These are phyloP conservation scores for Leucocoprinus birnbaumii DNA, from an alignment of 768 basidiomycete genomes.

Conservation along the genomic window DNA sequence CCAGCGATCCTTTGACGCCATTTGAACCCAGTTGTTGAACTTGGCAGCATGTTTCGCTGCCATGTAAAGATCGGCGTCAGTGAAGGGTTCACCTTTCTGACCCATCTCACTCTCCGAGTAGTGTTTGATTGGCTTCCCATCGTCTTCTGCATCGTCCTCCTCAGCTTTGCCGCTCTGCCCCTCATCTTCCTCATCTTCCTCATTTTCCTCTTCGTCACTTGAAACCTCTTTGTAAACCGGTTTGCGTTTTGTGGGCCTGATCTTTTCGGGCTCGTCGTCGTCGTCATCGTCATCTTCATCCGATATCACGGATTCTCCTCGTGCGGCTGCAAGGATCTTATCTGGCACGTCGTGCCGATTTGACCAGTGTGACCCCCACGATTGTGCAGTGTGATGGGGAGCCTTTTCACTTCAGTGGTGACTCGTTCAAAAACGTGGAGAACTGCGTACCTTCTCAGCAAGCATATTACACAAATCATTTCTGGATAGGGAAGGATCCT, in stretches of 20 bases:
- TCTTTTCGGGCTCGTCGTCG: slow-evolving; percentile 17
- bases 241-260: slow-evolving; percentile 13
- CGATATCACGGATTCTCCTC: slow-evolving; percentile 25
- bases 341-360: slow-evolving; percentile 64
- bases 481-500: slow-evolving; percentile 50
- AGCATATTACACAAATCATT: slow-evolving; percentile 52
- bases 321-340: slow-evolving; percentile 51
- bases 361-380: slow-evolving; percentile 71
- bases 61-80: slow-evolving; percentile 59
- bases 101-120: slow-evolving; percentile 53
- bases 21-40: slow-evolving; percentile 40
- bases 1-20: slow-evolving; percentile 49
- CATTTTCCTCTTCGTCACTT: slow-evolving; percentile 24
- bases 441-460: slow-evolving; percentile 47
- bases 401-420: slow-evolving; percentile 36
- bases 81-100: slow-evolving; percentile 42
- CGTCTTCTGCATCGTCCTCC: slow-evolving; percentile 27
- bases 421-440: background rate
- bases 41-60: slow-evolving; percentile 58
- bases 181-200: slow-evolving; percentile 21
- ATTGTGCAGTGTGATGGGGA: slow-evolving; percentile 61
- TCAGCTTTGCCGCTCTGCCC: slow-evolving; percentile 18
- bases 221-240: slow-evolving; percentile 18
- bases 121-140: slow-evolving; percentile 30
- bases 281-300: slow-evolving; percentile 21